Conservation (phyloP, 768 basidiomycete species). For the Calocybe cyanea region DNA sequence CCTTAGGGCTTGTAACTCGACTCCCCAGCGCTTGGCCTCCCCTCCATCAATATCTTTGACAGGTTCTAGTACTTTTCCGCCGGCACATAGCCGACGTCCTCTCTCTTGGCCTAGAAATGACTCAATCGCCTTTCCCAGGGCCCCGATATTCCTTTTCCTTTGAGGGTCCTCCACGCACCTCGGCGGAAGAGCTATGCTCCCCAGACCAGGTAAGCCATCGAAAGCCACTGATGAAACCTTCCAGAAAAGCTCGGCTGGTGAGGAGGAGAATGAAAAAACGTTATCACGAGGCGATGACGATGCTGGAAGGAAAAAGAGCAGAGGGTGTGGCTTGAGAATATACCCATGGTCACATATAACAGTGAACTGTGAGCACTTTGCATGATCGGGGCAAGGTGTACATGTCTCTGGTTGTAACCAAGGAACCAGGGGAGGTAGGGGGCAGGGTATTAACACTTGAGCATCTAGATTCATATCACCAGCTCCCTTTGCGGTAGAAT, state of each 20-base stretch:
- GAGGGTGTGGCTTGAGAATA: slow-evolving; percentile 58
- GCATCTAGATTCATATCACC: slow-evolving; percentile 17
- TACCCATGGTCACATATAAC: slow-evolving; percentile 69
- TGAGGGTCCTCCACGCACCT: slow-evolving; percentile 75
- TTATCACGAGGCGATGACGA: slow-evolving; percentile 28
- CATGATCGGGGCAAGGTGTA: slow-evolving; percentile 71
- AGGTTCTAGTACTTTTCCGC: slow-evolving; percentile 30
- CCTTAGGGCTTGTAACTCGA: slow-evolving; percentile 55
- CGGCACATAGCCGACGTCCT: slow-evolving; percentile 62
- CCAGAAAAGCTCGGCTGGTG: slow-evolving; percentile 40
- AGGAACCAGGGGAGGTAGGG: slow-evolving; percentile 50
- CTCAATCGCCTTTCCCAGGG: slow-evolving; percentile 71
- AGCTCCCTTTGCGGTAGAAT: slow-evolving; percentile 13
- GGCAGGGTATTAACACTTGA: slow-evolving; percentile 35
- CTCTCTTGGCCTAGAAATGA: slow-evolving; percentile 56
- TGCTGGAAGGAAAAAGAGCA: slow-evolving; percentile 49
- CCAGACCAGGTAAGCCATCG: slow-evolving; percentile 73
- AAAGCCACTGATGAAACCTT: slow-evolving; percentile 41
- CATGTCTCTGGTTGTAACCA: slow-evolving; percentile 59
- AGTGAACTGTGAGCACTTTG: slow-evolving; percentile 49
- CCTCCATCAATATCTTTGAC: slow-evolving; percentile 50
- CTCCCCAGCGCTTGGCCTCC: slow-evolving; percentile 76
- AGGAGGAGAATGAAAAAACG: slow-evolving; percentile 36
- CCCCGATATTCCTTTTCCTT: slow-evolving; percentile 69
- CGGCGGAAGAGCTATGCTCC: slow-evolving; percentile 74